Base-by-base conservation (phyloP, 2,329 filamentous ascomycete genomes). In the Stagonosporopsis rhizophila region DNA sequence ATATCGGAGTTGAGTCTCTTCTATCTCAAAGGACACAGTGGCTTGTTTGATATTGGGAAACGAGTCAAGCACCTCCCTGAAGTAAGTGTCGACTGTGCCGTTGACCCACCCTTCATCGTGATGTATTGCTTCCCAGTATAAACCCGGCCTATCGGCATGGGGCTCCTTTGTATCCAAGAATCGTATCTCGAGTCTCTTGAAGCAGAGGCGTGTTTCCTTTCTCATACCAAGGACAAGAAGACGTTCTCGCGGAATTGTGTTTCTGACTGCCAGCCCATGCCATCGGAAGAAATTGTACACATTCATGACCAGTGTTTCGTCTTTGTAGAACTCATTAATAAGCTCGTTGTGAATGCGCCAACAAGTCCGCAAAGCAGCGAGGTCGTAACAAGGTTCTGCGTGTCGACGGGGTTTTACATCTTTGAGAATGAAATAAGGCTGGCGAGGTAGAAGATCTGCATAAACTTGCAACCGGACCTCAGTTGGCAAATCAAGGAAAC, bases 231-330 rank as follows among this genome's bases (percentile, higher is more conserved):
- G 32, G 14, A 34, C 32, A n/a, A 34, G 32, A 9, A n/a, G 9
- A 34, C 32, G 32, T 2, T 34, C 32, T n/a, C 9, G 32, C 9
- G 32, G 32, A 8, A 3, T n/a, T 34, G 32, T 34, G 14, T 3
- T 3, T 34, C n/a, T 17, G n/a, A 34, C 5, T n/a, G 32, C 12
- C 32, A 8, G 3, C 3, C 11, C 6, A 2, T 15, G n/a, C 2
- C n/a, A 3, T 6, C 9, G 2, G 32, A 15, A 4, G 5, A 34
- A 3, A 39, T 57, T 27, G n/a, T 52, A 57, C 22, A 44, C 39
- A 23, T 57, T 52, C 37, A 52, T 46, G 19, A 52, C 48, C n/a
- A 57, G 35, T 22, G 47, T 40, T 27, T 52, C 37, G 27, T 57
- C 41, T 30, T 48, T 52, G 25, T 57, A 57, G 22, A 57, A 57